Percentiles rank a stretch among this genome's conserved stretches.
Conservation (phyloP, 2,329 filamentous ascomycete species). For the Lasiodiplodia sp. region DNA sequence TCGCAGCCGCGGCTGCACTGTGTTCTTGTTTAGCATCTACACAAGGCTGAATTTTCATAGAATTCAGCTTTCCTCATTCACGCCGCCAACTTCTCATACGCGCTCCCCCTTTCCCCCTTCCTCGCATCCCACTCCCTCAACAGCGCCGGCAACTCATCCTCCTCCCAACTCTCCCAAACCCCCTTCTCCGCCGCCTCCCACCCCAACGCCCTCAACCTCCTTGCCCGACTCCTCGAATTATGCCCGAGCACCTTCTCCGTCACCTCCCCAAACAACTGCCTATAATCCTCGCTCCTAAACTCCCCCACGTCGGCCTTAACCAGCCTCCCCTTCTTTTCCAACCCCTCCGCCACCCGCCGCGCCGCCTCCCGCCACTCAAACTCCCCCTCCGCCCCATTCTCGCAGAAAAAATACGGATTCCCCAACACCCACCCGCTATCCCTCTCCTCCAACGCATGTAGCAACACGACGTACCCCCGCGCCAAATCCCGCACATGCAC, state of each 20-base stretch:
- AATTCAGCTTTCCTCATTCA: too few relatives aligned
- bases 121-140: slow-evolving; percentile 39
- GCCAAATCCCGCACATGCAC: slow-evolving; percentile 59
- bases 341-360: slow-evolving; percentile 45
- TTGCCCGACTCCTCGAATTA: slow-evolving; percentile 53
- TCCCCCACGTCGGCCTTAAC: slow-evolving; percentile 45
- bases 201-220: slow-evolving; percentile 53
- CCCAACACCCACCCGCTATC: slow-evolving; percentile 42
- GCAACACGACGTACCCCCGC: slow-evolving; percentile 8
- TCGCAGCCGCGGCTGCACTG: too few relatives aligned
- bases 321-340: slow-evolving; percentile 50
- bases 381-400: slow-evolving; percentile 49
- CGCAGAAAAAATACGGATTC: slow-evolving; percentile 61
- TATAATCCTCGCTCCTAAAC: slow-evolving; percentile 48
- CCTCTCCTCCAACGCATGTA: slow-evolving; percentile 51
- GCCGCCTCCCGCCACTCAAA: slow-evolving; percentile 54
- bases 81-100: not conserved
- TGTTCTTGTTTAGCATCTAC: too few relatives aligned
- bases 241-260: slow-evolving; percentile 45
- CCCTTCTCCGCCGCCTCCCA: slow-evolving; percentile 56
- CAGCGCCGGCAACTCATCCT: slow-evolving; percentile 55
- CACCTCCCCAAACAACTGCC: slow-evolving; percentile 48
- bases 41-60: too few relatives aligned
- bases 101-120: not conserved
- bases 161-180: slow-evolving; percentile 46